Conservation (phyloP, 2,329 filamentous ascomycete genomes). For the Microsporum ferrugineum region DNA sequence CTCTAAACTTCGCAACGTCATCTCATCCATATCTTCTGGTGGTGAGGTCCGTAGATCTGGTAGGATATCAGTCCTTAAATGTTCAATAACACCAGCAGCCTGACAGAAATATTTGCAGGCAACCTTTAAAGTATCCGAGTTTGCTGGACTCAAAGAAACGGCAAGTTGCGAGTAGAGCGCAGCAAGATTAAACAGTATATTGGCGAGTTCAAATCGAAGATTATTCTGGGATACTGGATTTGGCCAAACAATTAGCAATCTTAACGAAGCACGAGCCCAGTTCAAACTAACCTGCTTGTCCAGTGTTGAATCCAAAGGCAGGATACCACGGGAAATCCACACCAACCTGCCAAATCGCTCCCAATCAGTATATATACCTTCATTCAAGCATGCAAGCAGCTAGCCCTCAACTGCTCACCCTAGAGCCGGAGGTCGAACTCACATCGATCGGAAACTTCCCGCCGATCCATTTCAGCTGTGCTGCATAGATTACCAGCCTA, state of each 20-base stretch:
- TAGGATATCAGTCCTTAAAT: conserved; percentile 65
- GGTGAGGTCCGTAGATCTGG: conserved; percentile 73
- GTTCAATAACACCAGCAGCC: conserved; percentile 68
- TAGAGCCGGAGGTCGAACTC: conserved; percentile 20
- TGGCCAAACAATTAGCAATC: not conserved
- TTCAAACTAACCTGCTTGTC: conserved; percentile 45
- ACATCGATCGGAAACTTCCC: conserved; percentile 96
- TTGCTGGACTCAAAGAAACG: conserved; percentile 63
- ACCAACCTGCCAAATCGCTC: conserved; percentile 52
- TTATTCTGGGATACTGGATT: conserved; percentile 50
- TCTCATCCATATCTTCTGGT: conserved; percentile 89
- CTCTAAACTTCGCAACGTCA: conserved; percentile 72
- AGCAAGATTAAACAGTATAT: conserved; percentile 85
- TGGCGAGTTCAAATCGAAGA: conserved; percentile 72
- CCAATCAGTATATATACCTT: conserved; percentile 4
- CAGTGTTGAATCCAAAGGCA: conserved; percentile 77
- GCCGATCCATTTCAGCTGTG: conserved; percentile 82
- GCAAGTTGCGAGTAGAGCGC: conserved; percentile 90
- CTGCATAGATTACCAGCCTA: conserved; percentile 83
- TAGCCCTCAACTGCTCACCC: not conserved
- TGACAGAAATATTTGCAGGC: conserved; percentile 85
- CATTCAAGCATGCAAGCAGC: not conserved
- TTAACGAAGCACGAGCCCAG: not conserved
- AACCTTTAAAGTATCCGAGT: conserved; percentile 69
- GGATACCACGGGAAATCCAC: conserved; percentile 96